These are phyloP conservation scores for Lasiodiplodia theobromae DNA, from an alignment of 2,329 filamentous ascomycete genomes.

Conservation along the genomic window DNA sequence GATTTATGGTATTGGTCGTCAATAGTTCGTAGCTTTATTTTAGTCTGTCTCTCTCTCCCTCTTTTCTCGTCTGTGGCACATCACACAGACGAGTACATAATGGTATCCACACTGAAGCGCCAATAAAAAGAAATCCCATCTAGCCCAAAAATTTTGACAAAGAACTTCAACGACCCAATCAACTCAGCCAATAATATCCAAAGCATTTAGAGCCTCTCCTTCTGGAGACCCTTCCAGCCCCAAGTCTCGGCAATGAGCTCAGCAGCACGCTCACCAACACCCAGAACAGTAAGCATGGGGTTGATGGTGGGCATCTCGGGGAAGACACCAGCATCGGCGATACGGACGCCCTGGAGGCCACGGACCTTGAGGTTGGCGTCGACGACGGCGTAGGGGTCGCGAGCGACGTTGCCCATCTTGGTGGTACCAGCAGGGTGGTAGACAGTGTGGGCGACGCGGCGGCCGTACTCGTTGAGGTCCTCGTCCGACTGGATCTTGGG, in stretches of 20 bases:
- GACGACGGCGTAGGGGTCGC: conserved; percentile 79
- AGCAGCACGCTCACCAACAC: conserved; percentile 81
- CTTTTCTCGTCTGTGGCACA: conserved; percentile 11
- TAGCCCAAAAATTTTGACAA: conserved; percentile 18
- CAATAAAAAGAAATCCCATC: conserved; percentile 12
- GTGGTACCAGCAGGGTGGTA: conserved; percentile 91
- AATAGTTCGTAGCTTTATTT: conserved; percentile 15
- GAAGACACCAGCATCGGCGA: conserved; percentile 88
- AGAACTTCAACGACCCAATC: conserved; percentile 8
- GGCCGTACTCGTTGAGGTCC: conserved; percentile 80
- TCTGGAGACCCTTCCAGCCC: conserved; percentile 67
- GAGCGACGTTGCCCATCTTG: conserved; percentile 80
- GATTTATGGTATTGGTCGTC: conserved; percentile 1
- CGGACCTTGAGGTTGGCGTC: conserved; percentile 75
- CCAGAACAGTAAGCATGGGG: conserved; percentile 88
- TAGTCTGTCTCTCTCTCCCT: conserved; percentile 1
- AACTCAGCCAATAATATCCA: neutral
- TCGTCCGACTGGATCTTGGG: conserved; percentile 77
- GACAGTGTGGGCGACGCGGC: conserved; percentile 83
- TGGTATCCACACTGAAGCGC: conserved; percentile 24
- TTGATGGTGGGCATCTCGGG: conserved; percentile 87
- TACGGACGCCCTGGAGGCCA: conserved; percentile 75
- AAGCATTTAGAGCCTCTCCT: conserved; percentile 57
- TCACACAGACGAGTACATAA: conserved; percentile 19
- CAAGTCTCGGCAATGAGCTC: conserved; percentile 82